Percentiles rank a stretch among this genome's conserved stretches.
Evolutionary conservation across 768 basidiomycete species (phyloP).

Genomic region (Cystoderma amianthinum): DNA sequence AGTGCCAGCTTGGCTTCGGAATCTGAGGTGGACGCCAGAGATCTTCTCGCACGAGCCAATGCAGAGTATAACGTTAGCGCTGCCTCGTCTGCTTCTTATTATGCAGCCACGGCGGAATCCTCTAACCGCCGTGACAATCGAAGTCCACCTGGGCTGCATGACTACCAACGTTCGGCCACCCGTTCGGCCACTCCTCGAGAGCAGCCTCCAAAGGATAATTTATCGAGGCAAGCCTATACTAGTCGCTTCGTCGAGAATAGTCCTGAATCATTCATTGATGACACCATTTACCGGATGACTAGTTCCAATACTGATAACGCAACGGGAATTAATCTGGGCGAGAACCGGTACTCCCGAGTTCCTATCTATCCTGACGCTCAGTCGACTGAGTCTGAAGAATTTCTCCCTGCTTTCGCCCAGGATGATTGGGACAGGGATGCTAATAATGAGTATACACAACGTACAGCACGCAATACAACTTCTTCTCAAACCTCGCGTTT

Average conservation of each 20-base stretch:
- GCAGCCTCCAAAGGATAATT: no score
- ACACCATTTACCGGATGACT: no score
- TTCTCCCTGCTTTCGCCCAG: conserved; percentile 3
- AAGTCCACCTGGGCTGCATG: not conserved
- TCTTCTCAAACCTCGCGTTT: no score
- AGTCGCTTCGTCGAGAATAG: no score
- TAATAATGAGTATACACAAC: not conserved
- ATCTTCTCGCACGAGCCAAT: conserved; percentile 31
- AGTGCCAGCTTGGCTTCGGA: conserved; percentile 22
- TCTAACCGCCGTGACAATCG: not conserved
- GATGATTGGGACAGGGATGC: conserved; percentile 2
- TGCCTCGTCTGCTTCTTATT: conserved; percentile 27
- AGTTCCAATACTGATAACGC: no score
- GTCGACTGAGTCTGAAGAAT: conserved; percentile 1
- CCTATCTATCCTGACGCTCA: not conserved
- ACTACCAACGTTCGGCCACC: not conserved
- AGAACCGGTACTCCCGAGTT: no score
- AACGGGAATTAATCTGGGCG: not conserved
- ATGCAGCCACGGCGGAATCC: conserved; percentile 8
- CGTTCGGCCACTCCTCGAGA: no score
- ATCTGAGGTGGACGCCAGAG: conserved; percentile 31
- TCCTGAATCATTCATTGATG: no score
- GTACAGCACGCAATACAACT: not conserved
- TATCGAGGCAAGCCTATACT: no score
- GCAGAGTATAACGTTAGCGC: conserved; percentile 38